Conservation (phyloP, 2,329 filamentous ascomycete genomes). For the Sporothrix luriei region DNA sequence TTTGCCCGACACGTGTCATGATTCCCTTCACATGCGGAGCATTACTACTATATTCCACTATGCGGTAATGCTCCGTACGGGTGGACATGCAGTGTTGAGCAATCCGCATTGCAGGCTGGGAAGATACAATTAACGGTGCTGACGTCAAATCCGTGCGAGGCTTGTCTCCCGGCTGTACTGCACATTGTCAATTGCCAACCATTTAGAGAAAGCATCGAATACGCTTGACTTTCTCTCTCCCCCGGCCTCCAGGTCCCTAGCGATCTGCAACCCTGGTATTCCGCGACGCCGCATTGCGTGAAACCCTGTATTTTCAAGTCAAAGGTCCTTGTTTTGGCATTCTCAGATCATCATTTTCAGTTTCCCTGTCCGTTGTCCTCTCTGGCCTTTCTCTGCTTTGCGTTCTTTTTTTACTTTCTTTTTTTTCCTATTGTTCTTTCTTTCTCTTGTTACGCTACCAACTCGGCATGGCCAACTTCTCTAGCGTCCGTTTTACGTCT, state of each 20-base stretch:
- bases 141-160: neutral
- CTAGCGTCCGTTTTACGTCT: neutral
- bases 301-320: neutral
- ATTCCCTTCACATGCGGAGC: neutral
- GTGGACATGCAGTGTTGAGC: neutral
- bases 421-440: neutral
- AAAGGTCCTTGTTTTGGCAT: neutral
- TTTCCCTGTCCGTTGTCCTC: neutral
- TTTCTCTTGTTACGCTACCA: too few relatives aligned
- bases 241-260: neutral
- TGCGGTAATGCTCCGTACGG: neutral
- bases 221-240: neutral
- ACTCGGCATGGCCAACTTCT: neutral
- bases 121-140: neutral
- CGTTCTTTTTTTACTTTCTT: neutral
- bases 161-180: too few relatives aligned
- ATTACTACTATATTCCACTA: constrained; percentile 1
- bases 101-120: neutral
- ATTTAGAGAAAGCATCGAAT: neutral
- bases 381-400: too few relatives aligned
- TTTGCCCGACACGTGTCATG: neutral
- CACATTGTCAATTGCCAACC: neutral
- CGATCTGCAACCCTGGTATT: constrained; percentile 4
- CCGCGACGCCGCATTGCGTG: neutral
- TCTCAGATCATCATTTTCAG: neutral